Percentiles rank a stretch among this genome's conserved stretches.
These are phyloP conservation scores for Eucalyptus tenuipes DNA, from an alignment of 345 rosid species.

Conservation along the genomic window DNA sequence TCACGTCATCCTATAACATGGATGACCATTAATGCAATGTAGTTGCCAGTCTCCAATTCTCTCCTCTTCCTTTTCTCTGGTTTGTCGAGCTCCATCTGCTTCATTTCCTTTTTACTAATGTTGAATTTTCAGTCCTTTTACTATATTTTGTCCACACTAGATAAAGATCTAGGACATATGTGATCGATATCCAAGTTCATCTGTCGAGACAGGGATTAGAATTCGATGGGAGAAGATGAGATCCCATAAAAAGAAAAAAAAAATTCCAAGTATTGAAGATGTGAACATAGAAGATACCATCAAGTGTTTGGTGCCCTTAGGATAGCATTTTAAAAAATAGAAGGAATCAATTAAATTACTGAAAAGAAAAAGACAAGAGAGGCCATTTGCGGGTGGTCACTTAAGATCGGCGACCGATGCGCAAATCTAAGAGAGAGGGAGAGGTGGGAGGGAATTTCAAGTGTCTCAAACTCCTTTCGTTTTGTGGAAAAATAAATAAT, in stretches of 20 bases:
- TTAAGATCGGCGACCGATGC: not conserved
- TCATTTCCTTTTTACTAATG: not conserved
- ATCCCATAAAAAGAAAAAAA: not conserved
- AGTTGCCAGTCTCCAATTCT: not conserved
- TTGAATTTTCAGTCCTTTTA: not conserved
- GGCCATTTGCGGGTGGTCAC: not conserved
- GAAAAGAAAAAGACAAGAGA: not conserved
- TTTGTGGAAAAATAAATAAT: too few species aligned
- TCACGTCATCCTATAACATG: not conserved
- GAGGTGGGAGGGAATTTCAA: not conserved
- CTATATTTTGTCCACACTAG: not conserved
- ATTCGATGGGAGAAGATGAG: not conserved
- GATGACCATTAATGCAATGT: not conserved
- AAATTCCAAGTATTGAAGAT: not conserved
- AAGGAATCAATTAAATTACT: not conserved
- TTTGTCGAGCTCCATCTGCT: not conserved
- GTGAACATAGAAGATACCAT: not conserved
- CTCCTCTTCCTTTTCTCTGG: not conserved
- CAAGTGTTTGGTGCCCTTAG: not conserved
- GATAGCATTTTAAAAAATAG: not conserved
- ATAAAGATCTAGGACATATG: not conserved
- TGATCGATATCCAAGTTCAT: not conserved
- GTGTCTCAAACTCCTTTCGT: not conserved
- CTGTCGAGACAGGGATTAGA: not conserved
- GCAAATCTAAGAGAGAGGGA: not conserved